Percentiles rank a stretch among this genome's conserved stretches.
phyloP scores from a whole-genome alignment of 495 filamentous ascomycete species.

The Penicillium lividum region DNA sequence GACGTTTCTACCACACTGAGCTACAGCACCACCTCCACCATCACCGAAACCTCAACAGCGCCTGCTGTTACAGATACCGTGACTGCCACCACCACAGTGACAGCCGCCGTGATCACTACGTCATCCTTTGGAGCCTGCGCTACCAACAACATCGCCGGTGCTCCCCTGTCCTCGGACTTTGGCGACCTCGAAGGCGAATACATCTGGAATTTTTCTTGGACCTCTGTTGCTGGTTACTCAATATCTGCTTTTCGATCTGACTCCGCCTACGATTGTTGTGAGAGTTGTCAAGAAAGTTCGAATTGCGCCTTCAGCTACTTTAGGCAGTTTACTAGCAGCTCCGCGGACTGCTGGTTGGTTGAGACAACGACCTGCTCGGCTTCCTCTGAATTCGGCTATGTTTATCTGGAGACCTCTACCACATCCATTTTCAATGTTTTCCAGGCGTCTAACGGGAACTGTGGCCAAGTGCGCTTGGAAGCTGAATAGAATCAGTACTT shows the following conservation, averaged over 20 bases:
- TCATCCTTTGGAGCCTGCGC: conserved; percentile 8
- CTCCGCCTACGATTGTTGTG: neutral
- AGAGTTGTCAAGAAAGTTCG: neutral
- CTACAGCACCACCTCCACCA: conserved; percentile 11
- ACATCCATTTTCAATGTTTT: neutral
- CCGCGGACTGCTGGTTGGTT: neutral
- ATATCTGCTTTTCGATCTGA: no score
- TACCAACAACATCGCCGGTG: conserved; percentile 10
- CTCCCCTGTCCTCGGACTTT: conserved; percentile 10
- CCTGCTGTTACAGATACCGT: conserved; percentile 2
- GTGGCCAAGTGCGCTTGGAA: neutral
- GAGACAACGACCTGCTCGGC: neutral
- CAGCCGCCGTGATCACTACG: conserved; percentile 1
- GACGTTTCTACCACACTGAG: conserved; percentile 13
- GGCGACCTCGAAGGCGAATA: conserved; percentile 3
- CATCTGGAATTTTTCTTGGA: neutral
- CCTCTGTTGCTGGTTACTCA: neutral
- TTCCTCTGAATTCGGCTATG: neutral
- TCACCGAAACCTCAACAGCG: neutral
- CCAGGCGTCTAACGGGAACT: neutral
- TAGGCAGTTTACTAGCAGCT: neutral
- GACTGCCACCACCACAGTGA: conserved; percentile 1
- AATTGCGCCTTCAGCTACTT: neutral
- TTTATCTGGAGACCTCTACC: neutral
- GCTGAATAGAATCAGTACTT: neutral